Conservation (phyloP, 306 rosid genomes). For the Dryas octopetala region DNA sequence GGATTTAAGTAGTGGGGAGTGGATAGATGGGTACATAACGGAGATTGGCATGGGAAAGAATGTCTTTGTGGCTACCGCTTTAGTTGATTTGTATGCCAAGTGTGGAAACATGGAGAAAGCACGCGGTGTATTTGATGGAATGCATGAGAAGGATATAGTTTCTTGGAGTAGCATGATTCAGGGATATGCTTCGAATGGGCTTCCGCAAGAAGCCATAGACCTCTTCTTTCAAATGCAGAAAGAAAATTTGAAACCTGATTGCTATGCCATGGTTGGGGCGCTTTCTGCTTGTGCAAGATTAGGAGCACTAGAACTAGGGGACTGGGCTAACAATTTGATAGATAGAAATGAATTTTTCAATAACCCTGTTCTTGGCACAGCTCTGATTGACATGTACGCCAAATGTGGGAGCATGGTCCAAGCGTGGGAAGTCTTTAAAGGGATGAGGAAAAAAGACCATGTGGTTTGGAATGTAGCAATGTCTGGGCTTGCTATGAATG, state of each 20-base stretch:
- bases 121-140: conserved; percentile 40
- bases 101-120: conserved; percentile 67
- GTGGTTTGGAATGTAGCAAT: conserved; percentile 66
- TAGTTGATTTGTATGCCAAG: conserved; percentile 63
- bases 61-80: conserved; percentile 59
- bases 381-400: conserved; percentile 70
- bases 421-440: conserved; percentile 55
- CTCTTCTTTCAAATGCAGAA: conserved; percentile 62
- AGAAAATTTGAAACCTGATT: conserved; percentile 56
- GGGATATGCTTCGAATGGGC: conserved; percentile 60
- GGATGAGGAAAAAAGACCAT: conserved; percentile 54
- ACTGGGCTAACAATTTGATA: conserved; percentile 56
- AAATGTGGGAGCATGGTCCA: conserved; percentile 65
- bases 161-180: conserved; percentile 77
- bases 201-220: conserved; percentile 53
- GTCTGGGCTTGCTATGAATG: conserved; percentile 66
- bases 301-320: conserved; percentile 64
- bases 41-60: conserved; percentile 45
- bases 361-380: conserved; percentile 64
- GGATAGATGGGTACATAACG: conserved; percentile 54
- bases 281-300: conserved; percentile 67
- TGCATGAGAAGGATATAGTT: conserved; percentile 62
- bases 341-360: conserved; percentile 44
- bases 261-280: conserved; percentile 65
- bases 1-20: conserved; percentile 53